Base-by-base conservation (phyloP, 306 rosid genomes). In the Dryas octopetala region DNA sequence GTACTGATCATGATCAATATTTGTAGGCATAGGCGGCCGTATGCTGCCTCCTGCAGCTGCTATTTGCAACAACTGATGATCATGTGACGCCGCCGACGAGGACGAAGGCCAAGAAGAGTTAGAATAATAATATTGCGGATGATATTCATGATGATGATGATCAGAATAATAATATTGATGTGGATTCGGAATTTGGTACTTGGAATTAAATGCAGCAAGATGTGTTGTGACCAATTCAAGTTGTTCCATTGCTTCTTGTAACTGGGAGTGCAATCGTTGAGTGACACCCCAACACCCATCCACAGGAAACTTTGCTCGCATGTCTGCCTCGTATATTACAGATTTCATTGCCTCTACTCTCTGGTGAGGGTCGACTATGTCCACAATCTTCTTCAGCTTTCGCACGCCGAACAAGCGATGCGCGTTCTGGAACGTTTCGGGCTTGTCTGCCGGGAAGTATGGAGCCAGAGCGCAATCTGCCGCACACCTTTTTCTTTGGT, bases 361-460 rank as follows among this genome's bases (percentile, higher is more conserved):
- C 0, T 54, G 52, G 0, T 74, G 28, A 0, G 62, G 69, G 0
- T 43, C 11, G 0, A 78, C 76, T 2, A 54, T 7, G 0, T 62
- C 59, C 1, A 85, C 46, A 1, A 79, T 81, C 16, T 49, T 72
- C 41, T 16, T 28, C 4, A 85, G 79, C 60, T 85, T 79, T 16
- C 48, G 16, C 0, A 85, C 86, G 0, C 88, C 88, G 9, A 75
- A 85, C 69, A 85, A 52, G 7, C 77, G 81, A 16, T 85, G 86
- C 28, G 79, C 88, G 4, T 82, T 76, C 26, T 6, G 51, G 40
- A 85, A 85, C 0, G 6, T 54, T 4, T 62, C 17, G 3, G 82
- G 82, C 5, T 79, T 40, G 19, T 85, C 78, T 0, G 80, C 49
- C 0, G 86, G 86, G 52, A 85, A 85, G 63, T 75, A 85, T 0